Percentiles rank a stretch among this genome's conserved stretches.
Evolutionary conservation across 179 eudicot species (phyloP).

Genomic region (Amaranthus tricolor): DNA sequence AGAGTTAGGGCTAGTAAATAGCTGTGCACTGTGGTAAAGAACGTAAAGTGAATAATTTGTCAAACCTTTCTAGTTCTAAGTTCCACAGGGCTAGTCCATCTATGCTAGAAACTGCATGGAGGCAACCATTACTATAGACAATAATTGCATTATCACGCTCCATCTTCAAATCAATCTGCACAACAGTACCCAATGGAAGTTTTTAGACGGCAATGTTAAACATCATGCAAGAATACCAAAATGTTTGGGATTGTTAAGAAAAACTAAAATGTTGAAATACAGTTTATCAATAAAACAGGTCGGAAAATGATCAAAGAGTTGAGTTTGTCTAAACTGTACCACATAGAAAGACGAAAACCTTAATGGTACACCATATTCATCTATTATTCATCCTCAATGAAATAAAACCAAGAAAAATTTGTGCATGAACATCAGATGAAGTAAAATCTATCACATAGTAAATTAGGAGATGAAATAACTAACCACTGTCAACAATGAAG

Average conservation of each 20-base stretch:
- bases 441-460: background rate
- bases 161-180: slow-evolving; percentile 67
- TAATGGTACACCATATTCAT: slow-evolving; percentile 6
- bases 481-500: slow-evolving; percentile 70
- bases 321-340: slow-evolving; percentile 1
- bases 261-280: background rate
- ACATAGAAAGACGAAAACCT: background rate
- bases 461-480: slow-evolving; percentile 31
- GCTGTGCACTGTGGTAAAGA: background rate
- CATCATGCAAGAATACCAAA: slow-evolving; percentile 3
- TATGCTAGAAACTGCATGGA: slow-evolving; percentile 87
- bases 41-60: slow-evolving; percentile 24
- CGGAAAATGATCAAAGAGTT: background rate
- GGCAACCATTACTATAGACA: slow-evolving; percentile 66
- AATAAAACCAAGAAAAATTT: background rate
- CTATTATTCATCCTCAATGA: background rate
- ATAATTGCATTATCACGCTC: slow-evolving; percentile 65
- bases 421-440: background rate
- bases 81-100: slow-evolving; percentile 90
- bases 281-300: background rate
- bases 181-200: slow-evolving; percentile 9
- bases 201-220: slow-evolving; percentile 10
- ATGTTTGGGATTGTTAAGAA: background rate
- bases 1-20: background rate
- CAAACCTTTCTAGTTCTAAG: slow-evolving; percentile 69